Evolutionary conservation across 1,139 yeast species (phyloP).

Genomic region (Taphrina populina): DNA sequence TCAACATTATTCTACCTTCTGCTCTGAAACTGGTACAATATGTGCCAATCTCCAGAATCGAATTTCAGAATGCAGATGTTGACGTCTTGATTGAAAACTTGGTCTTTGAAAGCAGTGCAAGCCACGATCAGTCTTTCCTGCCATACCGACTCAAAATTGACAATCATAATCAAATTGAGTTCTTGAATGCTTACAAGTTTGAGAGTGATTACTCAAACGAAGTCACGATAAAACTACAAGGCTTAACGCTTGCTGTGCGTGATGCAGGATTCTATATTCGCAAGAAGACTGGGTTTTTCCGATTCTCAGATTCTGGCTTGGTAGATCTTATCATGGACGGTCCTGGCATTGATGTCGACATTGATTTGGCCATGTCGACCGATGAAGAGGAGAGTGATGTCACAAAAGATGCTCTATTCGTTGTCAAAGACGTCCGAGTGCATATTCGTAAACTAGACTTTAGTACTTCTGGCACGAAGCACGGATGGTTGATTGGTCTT

Average conservation of each 20-base stretch:
- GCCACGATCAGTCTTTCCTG: constrained; percentile 31
- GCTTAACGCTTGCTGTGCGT: constrained; percentile 22
- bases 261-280: constrained; percentile 33
- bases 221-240: constrained; percentile 20
- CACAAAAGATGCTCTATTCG: constrained; percentile 26
- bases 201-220: constrained; percentile 23
- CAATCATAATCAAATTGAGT: constrained; percentile 26
- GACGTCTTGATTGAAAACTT: constrained; percentile 32
- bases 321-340: constrained; percentile 34
- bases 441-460: constrained; percentile 31
- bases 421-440: constrained; percentile 30
- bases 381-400: constrained; percentile 31
- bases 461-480: constrained; percentile 25
- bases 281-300: constrained; percentile 34
- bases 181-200: constrained; percentile 32
- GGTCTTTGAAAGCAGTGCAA: constrained; percentile 28
- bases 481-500: constrained; percentile 29
- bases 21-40: constrained; percentile 28
- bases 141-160: constrained; percentile 30
- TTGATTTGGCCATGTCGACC: constrained; percentile 26
- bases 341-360: constrained; percentile 29
- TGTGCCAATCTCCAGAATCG: constrained; percentile 31
- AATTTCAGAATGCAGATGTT: constrained; percentile 29
- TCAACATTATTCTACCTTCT: constrained; percentile 31
- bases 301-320: constrained; percentile 32